These are phyloP conservation scores for Zygosaccharomyces kombuchaensis DNA, from an alignment of 805 yeast species.

Conservation along the genomic window DNA sequence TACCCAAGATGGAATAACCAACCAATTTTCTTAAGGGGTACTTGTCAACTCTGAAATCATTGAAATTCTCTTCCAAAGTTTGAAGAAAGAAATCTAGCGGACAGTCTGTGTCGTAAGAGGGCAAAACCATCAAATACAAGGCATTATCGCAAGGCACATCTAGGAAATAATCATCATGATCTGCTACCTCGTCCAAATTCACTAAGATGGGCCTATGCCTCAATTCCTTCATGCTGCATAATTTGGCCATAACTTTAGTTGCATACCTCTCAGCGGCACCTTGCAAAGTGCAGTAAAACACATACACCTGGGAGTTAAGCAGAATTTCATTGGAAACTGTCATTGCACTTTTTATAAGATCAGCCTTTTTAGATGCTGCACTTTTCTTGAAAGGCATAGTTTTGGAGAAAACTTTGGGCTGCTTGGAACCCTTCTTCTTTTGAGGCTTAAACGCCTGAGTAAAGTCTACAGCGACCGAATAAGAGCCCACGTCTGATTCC, in stretches of 20 bases:
- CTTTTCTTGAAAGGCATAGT: conserved; percentile 8
- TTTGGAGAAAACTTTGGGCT: conserved; percentile 16
- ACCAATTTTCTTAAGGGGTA: conserved; percentile 63
- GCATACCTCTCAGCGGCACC: conserved; percentile 79
- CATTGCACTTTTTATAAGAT: conserved; percentile 31
- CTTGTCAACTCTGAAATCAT: conserved; percentile 82
- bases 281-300: conserved; percentile 81
- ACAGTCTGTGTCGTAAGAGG: conserved; percentile 89
- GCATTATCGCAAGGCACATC: conserved; percentile 52
- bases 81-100: conserved; percentile 87
- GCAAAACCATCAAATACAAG: conserved; percentile 70
- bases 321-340: conserved; percentile 42
- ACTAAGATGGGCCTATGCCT: conserved; percentile 47
- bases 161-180: conserved; percentile 76
- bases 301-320: conserved; percentile 52
- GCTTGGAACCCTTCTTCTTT: conserved; percentile 10
- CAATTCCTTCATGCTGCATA: conserved; percentile 32
- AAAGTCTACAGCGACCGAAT: conserved; percentile 37
- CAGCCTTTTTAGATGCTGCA: conserved; percentile 9
- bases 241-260: conserved; percentile 40
- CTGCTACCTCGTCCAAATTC: conserved; percentile 77
- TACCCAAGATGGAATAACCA: conserved; percentile 82
- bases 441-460: conserved; percentile 35
- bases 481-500: conserved; percentile 4
- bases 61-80: conserved; percentile 70